These are phyloP conservation scores for Cladosporium austrohemisphaericum DNA, from an alignment of 2,329 filamentous ascomycete species.

Conservation along the genomic window DNA sequence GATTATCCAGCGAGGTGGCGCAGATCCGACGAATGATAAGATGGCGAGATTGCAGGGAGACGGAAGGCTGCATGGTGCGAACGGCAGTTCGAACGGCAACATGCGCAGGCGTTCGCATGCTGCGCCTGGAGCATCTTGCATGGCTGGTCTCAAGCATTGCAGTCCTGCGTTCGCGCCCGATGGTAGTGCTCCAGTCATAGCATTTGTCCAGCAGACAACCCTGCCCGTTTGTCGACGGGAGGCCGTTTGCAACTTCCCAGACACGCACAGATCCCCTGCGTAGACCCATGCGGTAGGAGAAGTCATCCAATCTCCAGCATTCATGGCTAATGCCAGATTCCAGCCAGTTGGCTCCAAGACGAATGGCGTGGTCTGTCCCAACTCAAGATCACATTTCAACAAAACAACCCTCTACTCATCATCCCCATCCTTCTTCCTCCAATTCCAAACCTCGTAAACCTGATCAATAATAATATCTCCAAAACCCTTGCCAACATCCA, in stretches of 20 bases:
- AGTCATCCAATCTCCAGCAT: too few relatives aligned
- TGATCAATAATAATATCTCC: constrained; percentile 39
- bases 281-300: too few relatives aligned
- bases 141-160: neutral
- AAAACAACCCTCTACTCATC: constrained; percentile 18
- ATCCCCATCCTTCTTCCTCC: constrained; percentile 34
- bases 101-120: neutral
- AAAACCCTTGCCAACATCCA: constrained; percentile 37
- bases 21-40: neutral
- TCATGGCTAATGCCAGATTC: too few relatives aligned
- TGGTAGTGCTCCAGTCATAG: neutral
- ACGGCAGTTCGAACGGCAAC: neutral
- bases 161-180: neutral
- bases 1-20: neutral
- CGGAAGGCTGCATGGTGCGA: constrained; percentile 2
- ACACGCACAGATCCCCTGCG: too few relatives aligned
- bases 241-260: neutral
- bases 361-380: neutral
- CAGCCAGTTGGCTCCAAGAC: neutral
- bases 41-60: neutral
- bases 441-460: constrained; percentile 36
- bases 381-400: too few relatives aligned
- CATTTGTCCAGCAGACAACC: neutral
- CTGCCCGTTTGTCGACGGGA: neutral
- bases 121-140: neutral